These are phyloP conservation scores for Lentinula novae-zelandiae DNA, from an alignment of 1,284 basidiomycete genomes.

Conservation along the genomic window DNA sequence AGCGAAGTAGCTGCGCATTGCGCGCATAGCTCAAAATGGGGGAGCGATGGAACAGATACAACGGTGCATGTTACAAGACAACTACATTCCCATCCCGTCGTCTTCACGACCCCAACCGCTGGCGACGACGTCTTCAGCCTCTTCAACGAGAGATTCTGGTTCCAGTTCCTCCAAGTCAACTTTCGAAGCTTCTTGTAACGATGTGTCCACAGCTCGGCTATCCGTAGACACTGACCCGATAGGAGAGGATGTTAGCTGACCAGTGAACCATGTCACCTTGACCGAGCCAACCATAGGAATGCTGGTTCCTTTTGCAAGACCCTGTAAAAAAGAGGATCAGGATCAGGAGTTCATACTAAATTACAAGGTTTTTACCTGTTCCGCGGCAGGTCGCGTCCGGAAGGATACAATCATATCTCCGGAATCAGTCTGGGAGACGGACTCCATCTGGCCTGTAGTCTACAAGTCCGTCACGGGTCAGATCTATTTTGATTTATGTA, in stretches of 20 bases:
- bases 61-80: background rate
- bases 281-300: conserved; percentile 64
- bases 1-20: background rate
- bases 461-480: conserved; percentile 24
- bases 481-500: conserved; percentile 10
- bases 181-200: conserved; percentile 12
- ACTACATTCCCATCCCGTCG: conserved; percentile 62
- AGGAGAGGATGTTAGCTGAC: conserved; percentile 21
- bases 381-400: conserved; percentile 66
- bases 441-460: conserved; percentile 67
- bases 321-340: conserved; percentile 34
- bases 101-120: conserved; percentile 64
- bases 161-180: conserved; percentile 9
- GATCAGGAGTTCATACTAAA: background rate
- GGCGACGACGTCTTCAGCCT: conserved; percentile 55
- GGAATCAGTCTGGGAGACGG: conserved; percentile 46
- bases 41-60: conserved; percentile 1
- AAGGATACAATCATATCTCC: conserved; percentile 65
- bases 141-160: conserved; percentile 25
- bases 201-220: conserved; percentile 4
- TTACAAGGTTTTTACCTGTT: conserved; percentile 51
- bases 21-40: background rate
- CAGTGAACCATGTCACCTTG: conserved; percentile 62
- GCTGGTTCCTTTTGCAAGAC: conserved; percentile 60
- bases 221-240: conserved; percentile 5